These are phyloP conservation scores for Lycium ferocissimum DNA, from an alignment of 257 asterid species.

Conservation along the genomic window DNA sequence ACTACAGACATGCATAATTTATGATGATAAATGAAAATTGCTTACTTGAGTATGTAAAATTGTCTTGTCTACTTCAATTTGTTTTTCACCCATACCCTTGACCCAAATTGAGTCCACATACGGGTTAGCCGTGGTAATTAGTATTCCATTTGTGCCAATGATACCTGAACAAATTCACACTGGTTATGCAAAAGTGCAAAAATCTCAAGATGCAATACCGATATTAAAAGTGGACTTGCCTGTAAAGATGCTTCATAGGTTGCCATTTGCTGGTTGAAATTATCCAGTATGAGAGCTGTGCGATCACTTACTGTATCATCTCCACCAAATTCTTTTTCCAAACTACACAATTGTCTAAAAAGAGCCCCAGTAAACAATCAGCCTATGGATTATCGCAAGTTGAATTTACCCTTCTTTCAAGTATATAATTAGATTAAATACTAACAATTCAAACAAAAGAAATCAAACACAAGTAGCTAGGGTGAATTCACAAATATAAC, in stretches of 20 bases:
- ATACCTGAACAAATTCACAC: conserved; percentile 51
- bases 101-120: conserved; percentile 96
- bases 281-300: conserved; percentile 88
- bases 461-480: neutral
- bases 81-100: conserved; percentile 99
- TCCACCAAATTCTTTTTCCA: conserved; percentile 82
- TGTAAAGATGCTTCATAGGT: conserved; percentile 92
- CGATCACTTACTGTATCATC: conserved; percentile 93
- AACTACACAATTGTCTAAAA: conserved; percentile 79
- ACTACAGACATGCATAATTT: neutral
- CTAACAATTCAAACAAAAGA: neutral
- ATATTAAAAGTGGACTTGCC: conserved; percentile 44
- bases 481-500: neutral
- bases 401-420: conserved; percentile 4
- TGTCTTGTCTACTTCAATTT: conserved; percentile 95
- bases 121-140: conserved; percentile 85
- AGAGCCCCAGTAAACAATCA: conserved; percentile 36
- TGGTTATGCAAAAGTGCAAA: conserved; percentile 33
- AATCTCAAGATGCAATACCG: conserved; percentile 10
- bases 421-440: neutral
- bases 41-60: conserved; percentile 87
- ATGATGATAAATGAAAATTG: conserved; percentile 32
- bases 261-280: conserved; percentile 87
- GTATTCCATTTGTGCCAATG: conserved; percentile 93
- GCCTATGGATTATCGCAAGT: neutral